phyloP scores from a whole-genome alignment of 441 rosid genomes.

The Populus hybrid region DNA sequence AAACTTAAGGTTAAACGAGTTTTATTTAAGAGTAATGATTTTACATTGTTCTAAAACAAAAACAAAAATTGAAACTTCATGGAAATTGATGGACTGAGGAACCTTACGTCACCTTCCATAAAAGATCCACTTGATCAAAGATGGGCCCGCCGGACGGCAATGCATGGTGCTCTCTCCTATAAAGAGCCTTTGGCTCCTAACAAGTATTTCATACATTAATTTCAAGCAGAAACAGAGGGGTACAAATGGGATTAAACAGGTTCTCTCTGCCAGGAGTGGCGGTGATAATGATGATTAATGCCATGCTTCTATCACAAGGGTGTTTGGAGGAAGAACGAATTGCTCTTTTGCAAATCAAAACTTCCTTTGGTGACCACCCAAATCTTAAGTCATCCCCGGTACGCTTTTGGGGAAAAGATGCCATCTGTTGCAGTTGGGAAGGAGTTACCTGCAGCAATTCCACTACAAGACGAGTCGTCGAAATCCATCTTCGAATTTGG shows the following conservation, averaged over 20 bases:
- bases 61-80: too few species aligned
- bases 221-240: not conserved
- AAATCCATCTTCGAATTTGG: not conserved
- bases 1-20: too few species aligned
- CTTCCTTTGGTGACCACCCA: not conserved
- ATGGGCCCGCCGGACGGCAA: too few species aligned
- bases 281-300: not conserved
- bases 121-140: not conserved
- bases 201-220: too few species aligned
- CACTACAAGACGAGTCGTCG: constrained; percentile 2
- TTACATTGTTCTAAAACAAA: too few species aligned
- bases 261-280: not conserved
- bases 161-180: too few species aligned
- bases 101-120: too few species aligned
- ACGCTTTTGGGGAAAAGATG: not conserved
- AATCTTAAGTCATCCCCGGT: fast-evolving
- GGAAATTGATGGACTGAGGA: too few species aligned
- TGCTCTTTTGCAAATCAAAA: constrained; percentile 15
- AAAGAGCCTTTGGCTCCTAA: too few species aligned
- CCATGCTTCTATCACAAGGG: not conserved
- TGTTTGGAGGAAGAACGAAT: constrained; percentile 16
- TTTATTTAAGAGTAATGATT: too few species aligned
- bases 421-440: constrained; percentile 20
- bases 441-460: constrained; percentile 6
- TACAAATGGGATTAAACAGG: not conserved